These are phyloP conservation scores for Eucalyptus pumila DNA, from an alignment of 345 rosid genomes.

Conservation along the genomic window DNA sequence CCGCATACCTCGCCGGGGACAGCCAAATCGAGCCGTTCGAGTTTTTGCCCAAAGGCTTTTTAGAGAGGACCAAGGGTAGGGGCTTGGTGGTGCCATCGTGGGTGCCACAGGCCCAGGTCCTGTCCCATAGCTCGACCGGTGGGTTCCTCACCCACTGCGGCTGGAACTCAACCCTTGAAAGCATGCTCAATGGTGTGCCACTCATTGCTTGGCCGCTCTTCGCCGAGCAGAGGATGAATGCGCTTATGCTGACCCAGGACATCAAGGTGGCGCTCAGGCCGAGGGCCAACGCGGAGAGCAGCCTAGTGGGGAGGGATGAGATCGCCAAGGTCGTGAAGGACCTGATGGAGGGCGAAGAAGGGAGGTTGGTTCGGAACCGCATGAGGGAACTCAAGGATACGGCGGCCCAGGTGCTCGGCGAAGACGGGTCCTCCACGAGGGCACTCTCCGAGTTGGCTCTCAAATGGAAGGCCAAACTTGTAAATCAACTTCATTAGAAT, in stretches of 20 bases:
- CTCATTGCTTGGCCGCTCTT: conserved; percentile 84
- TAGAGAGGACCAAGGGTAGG: conserved; percentile 38
- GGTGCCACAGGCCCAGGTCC: conserved; percentile 74
- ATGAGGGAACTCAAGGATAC: conserved; percentile 58
- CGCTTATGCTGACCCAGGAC: conserved; percentile 36
- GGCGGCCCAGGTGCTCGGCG: conserved; percentile 20
- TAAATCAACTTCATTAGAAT: not conserved
- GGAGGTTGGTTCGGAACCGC: conserved; percentile 39
- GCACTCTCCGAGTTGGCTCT: conserved; percentile 28
- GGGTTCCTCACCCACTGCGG: conserved; percentile 89
- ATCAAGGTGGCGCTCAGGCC: conserved; percentile 37
- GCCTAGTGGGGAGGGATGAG: conserved; percentile 36
- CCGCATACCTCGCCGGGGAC: conserved; percentile 30
- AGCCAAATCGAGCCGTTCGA: conserved; percentile 29
- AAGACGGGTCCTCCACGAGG: conserved; percentile 43
- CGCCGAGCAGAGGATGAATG: conserved; percentile 86
- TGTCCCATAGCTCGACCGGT: conserved; percentile 55
- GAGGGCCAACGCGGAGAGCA: conserved; percentile 15
- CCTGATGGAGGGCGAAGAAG: conserved; percentile 74
- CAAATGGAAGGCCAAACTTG: conserved; percentile 33
- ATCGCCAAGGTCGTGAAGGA: conserved; percentile 36
- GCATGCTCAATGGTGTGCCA: conserved; percentile 71
- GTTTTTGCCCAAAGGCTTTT: conserved; percentile 62
- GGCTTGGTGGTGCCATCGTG: conserved; percentile 56
- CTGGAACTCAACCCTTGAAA: conserved; percentile 82